Evolutionary conservation across 2,329 filamentous ascomycete species (phyloP), one percentile per base, ranked within the genome.

Genomic region (Cercospora sesami): DNA sequence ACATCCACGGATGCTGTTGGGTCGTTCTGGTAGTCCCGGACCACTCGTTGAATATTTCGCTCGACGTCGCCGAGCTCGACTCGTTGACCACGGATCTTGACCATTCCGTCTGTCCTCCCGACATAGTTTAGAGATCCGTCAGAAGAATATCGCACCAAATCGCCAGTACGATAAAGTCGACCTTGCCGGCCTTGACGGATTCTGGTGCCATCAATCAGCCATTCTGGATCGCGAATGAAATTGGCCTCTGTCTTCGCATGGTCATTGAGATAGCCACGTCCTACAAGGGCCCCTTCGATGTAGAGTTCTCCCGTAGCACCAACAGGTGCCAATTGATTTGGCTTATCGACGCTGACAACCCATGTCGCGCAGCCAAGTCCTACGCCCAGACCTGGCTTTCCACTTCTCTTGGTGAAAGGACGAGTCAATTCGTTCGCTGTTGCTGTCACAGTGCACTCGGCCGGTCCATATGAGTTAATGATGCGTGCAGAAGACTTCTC

Each of bases 1-100:
- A 63, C 33, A 16, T 48, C 10, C 5, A 63, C 30, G 7, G 10
- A 33, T 8, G 18, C 45, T 14, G 51, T 12, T 12, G 42, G 31
- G 36, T 63, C 1, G 6, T 26, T 18, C 14, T 57, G 16, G 7
- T 57, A 14, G 39, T 69, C 48, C 10, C 64, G 48, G 8, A 70
- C 28, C 23, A 57, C 31, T 18, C 55, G 42, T 16, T 60, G 28
- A 10, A 36, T 30, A 16, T 51, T 51, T 10, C 30, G 68, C 65
- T 18, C 90, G 58, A 96, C 89, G 74, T 94, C 92, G 0, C 86
- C 85, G 12, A 93, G 84, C 74, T 95, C 91, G 39, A 96, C 88
- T 53, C 90, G 83, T 72, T 93, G 90, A 0, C 92, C 92, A 39
- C 91, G 86, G 10, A 96, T 83, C 76, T 94, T 95, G 63, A 94